These are phyloP conservation scores for Saccharomyces hybrid DNA, from an alignment of 1,139 yeast species.

Conservation along the genomic window DNA sequence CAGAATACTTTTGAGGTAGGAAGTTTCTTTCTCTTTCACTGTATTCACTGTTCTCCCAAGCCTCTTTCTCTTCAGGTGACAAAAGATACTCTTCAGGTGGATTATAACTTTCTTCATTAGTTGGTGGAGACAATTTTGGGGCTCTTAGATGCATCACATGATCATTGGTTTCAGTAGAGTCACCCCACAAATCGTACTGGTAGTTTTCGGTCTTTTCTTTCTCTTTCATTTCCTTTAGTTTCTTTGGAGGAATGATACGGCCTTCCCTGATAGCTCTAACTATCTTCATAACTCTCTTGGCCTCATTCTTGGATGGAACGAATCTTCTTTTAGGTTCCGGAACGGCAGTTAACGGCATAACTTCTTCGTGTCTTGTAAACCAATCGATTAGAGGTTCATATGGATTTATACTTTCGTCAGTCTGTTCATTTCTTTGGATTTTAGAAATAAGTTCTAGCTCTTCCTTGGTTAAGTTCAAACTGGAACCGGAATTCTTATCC, in stretches of 20 bases:
- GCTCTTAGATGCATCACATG: conserved; percentile 92
- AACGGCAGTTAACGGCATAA: conserved; percentile 87
- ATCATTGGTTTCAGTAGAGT: conserved; percentile 47
- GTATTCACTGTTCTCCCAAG: conserved; percentile 69
- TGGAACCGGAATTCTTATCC: conserved; percentile 84
- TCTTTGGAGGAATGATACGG: conserved; percentile 69
- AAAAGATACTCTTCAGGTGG: conserved; percentile 94
- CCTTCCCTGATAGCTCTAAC: conserved; percentile 97
- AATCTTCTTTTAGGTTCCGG: conserved; percentile 98
- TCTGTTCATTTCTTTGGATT: conserved; percentile 76
- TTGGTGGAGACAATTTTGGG: conserved; percentile 93
- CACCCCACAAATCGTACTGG: conserved; percentile 83
- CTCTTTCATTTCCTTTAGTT: conserved; percentile 46
- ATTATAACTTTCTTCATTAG: conserved; percentile 91
- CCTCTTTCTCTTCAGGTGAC: conserved; percentile 68
- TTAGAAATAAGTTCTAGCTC: conserved; percentile 84
- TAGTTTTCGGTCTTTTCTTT: conserved; percentile 43
- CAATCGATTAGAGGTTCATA: conserved; percentile 93
- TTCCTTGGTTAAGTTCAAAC: conserved; percentile 77
- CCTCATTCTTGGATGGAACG: conserved; percentile 94
- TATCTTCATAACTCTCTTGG: conserved; percentile 91
- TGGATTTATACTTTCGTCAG: conserved; percentile 76
- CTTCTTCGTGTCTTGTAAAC: conserved; percentile 79
- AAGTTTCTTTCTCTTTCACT: conserved; percentile 72
- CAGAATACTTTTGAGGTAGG: conserved; percentile 71